phyloP scores from a whole-genome alignment of 768 basidiomycete species.

The Phaeotremella skinneri region DNA sequence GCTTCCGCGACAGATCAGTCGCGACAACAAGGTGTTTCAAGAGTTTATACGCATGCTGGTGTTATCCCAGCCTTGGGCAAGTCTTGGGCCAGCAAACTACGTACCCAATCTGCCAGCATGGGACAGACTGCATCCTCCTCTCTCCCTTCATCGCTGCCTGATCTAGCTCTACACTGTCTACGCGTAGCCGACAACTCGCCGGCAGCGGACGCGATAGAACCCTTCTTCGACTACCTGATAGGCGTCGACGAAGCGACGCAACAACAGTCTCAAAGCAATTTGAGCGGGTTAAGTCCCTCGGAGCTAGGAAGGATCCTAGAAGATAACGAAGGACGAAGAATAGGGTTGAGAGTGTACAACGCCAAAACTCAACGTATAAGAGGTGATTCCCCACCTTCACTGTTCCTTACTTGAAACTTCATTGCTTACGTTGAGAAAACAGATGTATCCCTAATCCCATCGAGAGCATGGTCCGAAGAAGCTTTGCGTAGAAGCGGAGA shows the following conservation, averaged over 20 bases:
- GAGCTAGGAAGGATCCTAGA: slow-evolving; percentile 43
- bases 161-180: slow-evolving; percentile 67
- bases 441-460: slow-evolving; percentile 84
- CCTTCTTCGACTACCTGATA: slow-evolving; percentile 95
- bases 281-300: slow-evolving; percentile 21
- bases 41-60: too few relatives aligned
- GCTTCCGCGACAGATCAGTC: too few relatives aligned
- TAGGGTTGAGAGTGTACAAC: slow-evolving; percentile 48
- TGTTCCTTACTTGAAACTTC: too few relatives aligned
- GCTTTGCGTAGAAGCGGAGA: slow-evolving; percentile 52
- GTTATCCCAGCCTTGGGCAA: too few relatives aligned
- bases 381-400: slow-evolving; percentile 31
- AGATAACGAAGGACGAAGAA: slow-evolving; percentile 41
- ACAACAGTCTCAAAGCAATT: neutral
- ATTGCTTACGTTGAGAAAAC: slow-evolving; percentile 7
- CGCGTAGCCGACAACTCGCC: slow-evolving; percentile 87
- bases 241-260: slow-evolving; percentile 63
- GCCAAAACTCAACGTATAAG: slow-evolving; percentile 47
- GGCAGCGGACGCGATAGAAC: slow-evolving; percentile 79
- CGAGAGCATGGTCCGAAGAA: slow-evolving; percentile 67
- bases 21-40: too few relatives aligned
- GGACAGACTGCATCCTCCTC: slow-evolving; percentile 46
- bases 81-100: too few relatives aligned
- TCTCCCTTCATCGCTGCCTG: slow-evolving; percentile 38
- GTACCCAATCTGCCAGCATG: slow-evolving; percentile 31